Conservation (phyloP, 164 flowering plant species). For the Warburgia ugandensis region DNA sequence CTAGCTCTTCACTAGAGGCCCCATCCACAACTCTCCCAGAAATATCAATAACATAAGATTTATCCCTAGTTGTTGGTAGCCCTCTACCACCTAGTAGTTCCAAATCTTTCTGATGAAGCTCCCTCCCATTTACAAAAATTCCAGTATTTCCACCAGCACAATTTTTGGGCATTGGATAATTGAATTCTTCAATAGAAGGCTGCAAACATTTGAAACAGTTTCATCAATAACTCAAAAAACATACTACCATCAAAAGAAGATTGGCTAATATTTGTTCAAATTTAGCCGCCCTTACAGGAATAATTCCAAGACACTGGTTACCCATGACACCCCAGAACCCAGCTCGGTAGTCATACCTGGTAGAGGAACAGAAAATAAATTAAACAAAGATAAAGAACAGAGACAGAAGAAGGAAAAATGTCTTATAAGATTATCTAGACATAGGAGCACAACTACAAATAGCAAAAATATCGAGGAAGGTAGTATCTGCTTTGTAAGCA, state of each 20-base stretch:
- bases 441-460: too few relatives aligned
- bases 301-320: constrained; percentile 81
- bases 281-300: constrained; percentile 52
- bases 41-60: constrained; percentile 66
- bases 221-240: neutral
- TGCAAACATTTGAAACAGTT: constrained; percentile 25
- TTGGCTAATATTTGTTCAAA: neutral
- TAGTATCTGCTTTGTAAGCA: too few relatives aligned
- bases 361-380: constrained; percentile 3
- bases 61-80: constrained; percentile 56
- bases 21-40: constrained; percentile 75
- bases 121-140: constrained; percentile 84
- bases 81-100: constrained; percentile 78
- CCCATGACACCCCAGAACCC: constrained; percentile 98
- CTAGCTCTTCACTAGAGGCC: constrained; percentile 73
- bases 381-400: too few relatives aligned
- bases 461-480: neutral
- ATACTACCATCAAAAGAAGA: too few relatives aligned
- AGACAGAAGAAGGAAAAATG: too few relatives aligned
- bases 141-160: constrained; percentile 85
- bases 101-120: constrained; percentile 81
- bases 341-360: constrained; percentile 86
- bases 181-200: constrained; percentile 88
- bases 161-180: constrained; percentile 57
- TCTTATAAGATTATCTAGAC: too few relatives aligned